Conservation (phyloP, 768 basidiomycete genomes). For the Thelephora aurantiotincta region DNA sequence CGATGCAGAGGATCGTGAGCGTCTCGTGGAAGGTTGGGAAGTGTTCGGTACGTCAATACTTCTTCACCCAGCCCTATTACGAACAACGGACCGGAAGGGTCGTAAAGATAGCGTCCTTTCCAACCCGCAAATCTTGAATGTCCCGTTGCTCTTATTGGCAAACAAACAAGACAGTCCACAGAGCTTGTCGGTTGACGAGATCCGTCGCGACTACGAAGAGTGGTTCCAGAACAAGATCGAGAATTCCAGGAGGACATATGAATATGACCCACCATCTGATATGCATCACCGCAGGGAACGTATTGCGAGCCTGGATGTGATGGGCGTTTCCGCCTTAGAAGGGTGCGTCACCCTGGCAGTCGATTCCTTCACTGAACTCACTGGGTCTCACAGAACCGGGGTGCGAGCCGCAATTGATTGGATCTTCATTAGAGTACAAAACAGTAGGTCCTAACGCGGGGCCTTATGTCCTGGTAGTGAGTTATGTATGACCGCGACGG, state of each 20-base stretch:
- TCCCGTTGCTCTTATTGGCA: constrained; percentile 83
- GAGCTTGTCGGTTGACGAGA: constrained; percentile 79
- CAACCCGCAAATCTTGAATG: constrained; percentile 76
- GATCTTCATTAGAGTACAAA: constrained; percentile 85
- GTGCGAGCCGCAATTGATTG: constrained; percentile 84
- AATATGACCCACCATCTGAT: constrained; percentile 13
- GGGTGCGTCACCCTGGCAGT: constrained; percentile 40
- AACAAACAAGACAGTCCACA: constrained; percentile 88
- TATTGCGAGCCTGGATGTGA: constrained; percentile 41
- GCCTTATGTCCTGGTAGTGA: too few species aligned
- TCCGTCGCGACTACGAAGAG: constrained; percentile 77
- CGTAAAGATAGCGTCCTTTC: constrained; percentile 70
- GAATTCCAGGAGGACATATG: constrained; percentile 42
- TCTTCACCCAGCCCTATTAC: constrained; percentile 1
- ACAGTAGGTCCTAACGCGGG: constrained; percentile 45
- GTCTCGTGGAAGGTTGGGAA: constrained; percentile 90
- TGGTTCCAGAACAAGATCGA: constrained; percentile 72
- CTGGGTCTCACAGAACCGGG: constrained; percentile 47
- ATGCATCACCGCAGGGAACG: constrained; percentile 18
- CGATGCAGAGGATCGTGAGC: constrained; percentile 81
- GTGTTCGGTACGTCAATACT: constrained; percentile 66
- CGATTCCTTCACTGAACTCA: neutral
- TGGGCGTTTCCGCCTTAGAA: constrained; percentile 84
- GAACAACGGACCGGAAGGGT: constrained; percentile 11
- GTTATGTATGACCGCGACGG: too few species aligned